Conservation (phyloP, 345 rosid species). For the Geranium rotundifolium region DNA sequence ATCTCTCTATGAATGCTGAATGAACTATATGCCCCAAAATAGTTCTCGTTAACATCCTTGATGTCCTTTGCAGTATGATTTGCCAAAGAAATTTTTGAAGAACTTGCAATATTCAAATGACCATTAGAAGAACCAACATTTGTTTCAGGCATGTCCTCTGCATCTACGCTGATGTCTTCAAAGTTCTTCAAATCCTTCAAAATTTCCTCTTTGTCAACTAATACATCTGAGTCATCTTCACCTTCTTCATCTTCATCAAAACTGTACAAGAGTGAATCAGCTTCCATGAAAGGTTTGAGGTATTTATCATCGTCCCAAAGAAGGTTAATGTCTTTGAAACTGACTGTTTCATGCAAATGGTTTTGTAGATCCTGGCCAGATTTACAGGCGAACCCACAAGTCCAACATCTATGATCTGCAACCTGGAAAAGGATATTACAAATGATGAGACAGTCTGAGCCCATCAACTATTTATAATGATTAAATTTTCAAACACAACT, state of each 20-base stretch:
- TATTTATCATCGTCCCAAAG: conserved; percentile 49
- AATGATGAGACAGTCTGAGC: not conserved
- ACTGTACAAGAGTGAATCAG: conserved; percentile 75
- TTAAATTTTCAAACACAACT: not conserved
- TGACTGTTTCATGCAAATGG: conserved; percentile 33
- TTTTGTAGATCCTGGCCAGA: conserved; percentile 32
- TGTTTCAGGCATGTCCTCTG: conserved; percentile 20
- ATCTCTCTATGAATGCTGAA: conserved; percentile 85
- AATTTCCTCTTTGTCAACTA: conserved; percentile 36
- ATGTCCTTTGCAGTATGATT: conserved; percentile 33
- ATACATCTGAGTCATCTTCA: conserved; percentile 35
- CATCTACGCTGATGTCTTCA: conserved; percentile 27
- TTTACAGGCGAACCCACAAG: conserved; percentile 31
- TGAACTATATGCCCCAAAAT: conserved; percentile 84
- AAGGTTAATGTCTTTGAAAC: conserved; percentile 25
- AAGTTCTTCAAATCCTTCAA: conserved; percentile 37
- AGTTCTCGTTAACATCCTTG: conserved; percentile 58
- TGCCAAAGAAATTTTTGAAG: conserved; percentile 19
- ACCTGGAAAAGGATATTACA: conserved; percentile 32
- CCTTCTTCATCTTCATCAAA: conserved; percentile 62
- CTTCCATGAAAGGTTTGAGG: conserved; percentile 61
- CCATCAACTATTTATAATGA: not conserved
- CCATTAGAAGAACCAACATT: conserved; percentile 25
- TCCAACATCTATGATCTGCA: conserved; percentile 66
- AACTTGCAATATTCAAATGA: conserved; percentile 14